These are phyloP conservation scores for Puya raimondii DNA, from an alignment of 176 grass and related monocot species.

Conservation along the genomic window DNA sequence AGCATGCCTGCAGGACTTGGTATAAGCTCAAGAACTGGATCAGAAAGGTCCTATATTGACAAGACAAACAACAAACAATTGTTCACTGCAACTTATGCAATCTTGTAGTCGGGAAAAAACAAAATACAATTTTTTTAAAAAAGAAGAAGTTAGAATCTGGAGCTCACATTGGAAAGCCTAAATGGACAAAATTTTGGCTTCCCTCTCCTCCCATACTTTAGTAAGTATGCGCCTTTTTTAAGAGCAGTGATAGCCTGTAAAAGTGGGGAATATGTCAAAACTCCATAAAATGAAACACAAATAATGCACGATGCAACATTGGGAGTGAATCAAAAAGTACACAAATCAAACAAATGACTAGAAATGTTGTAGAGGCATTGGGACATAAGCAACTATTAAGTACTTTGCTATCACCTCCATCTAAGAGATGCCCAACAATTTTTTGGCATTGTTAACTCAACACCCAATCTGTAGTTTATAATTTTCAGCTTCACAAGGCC, in stretches of 20 bases:
- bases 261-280: slow-evolving; percentile 12
- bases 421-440: neutral
- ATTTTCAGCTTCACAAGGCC: neutral
- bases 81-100: neutral
- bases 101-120: neutral
- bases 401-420: no score
- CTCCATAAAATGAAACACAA: slow-evolving; percentile 6
- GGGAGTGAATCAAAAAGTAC: neutral
- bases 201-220: slow-evolving; percentile 91
- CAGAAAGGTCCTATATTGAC: neutral
- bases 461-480: neutral
- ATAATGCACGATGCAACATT: neutral
- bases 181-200: slow-evolving; percentile 99
- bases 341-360: slow-evolving; percentile 1
- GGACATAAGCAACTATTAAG: neutral
- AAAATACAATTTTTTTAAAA: neutral
- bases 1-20: no score
- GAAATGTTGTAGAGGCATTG: neutral
- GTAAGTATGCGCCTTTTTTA: slow-evolving; percentile 95
- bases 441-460: neutral
- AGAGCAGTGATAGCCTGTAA: slow-evolving; percentile 82
- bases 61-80: neutral
- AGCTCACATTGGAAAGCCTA: slow-evolving; percentile 85
- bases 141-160: neutral
- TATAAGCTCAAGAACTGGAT: neutral